Evolutionary conservation across 2,329 filamentous ascomycete genomes (phyloP), one percentile per base, ranked within the genome.

Genomic region (Lasiodiplodia sp.): DNA sequence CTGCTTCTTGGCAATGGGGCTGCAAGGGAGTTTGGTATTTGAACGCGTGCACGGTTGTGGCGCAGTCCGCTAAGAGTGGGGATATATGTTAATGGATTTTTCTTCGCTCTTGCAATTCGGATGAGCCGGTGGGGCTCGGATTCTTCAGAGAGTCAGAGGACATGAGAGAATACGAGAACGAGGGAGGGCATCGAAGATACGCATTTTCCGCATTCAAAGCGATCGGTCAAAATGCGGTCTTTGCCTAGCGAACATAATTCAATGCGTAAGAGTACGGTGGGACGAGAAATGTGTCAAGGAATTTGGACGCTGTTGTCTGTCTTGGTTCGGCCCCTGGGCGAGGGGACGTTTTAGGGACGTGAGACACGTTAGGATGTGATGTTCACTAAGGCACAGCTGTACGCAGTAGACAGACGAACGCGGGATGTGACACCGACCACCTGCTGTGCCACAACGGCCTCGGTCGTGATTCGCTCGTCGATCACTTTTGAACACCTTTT

Each of bases 391-490:
- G 40, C 8, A 10, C 7, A 34, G 8, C 31, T 34, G 31, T 34
- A 34, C 10, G 3, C 44, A 10, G 44, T 2, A n/a, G 21, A 47
- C 44, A 12, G 40, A 25, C 12, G 14, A 25, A 18, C 11, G 51
- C 25, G 25, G 31, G 25, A 44, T 37, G 56, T 60, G 37, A 60
- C 56, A 60, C 57, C 57, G 38, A n/a, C 12, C 38, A 28, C 57
- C 37, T 23, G 57, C 37, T 23, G 57, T 40, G 38, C 34, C 57
- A 47, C 38, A 60, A 4, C 34, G 1, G 34, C 14, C 21, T 7
- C 10, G 56, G 0, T 31, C 47, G 44, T 7, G n/a, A 47, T 21
- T 18, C 5, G 57, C 8, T 18, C 18, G 57, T 31, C 37, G 57
- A 60, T 60, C 57, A n/a, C 18, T n/a, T 47, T 47, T 47, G 18